Evolutionary conservation across 306 rosid genomes (phyloP).

Genomic region (Cyamopsis tetragonoloba): DNA sequence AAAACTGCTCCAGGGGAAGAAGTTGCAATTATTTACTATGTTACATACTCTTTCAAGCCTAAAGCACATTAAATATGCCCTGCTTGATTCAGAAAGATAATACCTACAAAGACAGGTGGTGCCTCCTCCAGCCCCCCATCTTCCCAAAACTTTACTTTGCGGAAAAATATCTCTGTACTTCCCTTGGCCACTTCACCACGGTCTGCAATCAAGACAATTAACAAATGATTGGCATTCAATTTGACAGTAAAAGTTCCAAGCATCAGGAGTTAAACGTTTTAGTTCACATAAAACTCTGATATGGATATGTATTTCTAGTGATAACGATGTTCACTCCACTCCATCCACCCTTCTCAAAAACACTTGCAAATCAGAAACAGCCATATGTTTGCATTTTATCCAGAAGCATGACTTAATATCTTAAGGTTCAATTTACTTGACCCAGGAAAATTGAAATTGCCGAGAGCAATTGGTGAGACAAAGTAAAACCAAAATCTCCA

Average conservation of each 20-base stretch:
- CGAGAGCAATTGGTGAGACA: background rate
- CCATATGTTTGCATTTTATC: background rate
- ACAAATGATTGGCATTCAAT: background rate
- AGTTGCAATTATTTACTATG: background rate
- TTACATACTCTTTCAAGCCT: background rate
- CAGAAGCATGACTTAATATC: background rate
- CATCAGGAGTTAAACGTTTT: background rate
- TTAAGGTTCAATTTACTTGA: slow-evolving; percentile 1
- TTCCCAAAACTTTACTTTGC: slow-evolving; percentile 86
- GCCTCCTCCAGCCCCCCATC: slow-evolving; percentile 81
- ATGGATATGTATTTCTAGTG: background rate
- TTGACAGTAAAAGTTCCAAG: background rate
- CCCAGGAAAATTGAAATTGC: slow-evolving; percentile 2
- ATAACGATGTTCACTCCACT: background rate
- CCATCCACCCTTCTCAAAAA: background rate
- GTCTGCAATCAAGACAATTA: slow-evolving; percentile 40
- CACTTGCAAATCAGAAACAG: background rate
- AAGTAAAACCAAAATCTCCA: background rate
- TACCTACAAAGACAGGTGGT: slow-evolving; percentile 98
- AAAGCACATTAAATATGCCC: slow-evolving; percentile 21
- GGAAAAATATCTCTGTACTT: slow-evolving; percentile 75
- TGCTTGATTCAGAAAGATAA: slow-evolving; percentile 59
- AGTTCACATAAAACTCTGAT: background rate
- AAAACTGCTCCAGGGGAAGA: background rate
- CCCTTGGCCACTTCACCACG: slow-evolving; percentile 76